Evolutionary conservation across 805 yeast genomes (phyloP), one percentile per base, ranked within the genome.

Genomic region (Jamesozyma jinghongensis): DNA sequence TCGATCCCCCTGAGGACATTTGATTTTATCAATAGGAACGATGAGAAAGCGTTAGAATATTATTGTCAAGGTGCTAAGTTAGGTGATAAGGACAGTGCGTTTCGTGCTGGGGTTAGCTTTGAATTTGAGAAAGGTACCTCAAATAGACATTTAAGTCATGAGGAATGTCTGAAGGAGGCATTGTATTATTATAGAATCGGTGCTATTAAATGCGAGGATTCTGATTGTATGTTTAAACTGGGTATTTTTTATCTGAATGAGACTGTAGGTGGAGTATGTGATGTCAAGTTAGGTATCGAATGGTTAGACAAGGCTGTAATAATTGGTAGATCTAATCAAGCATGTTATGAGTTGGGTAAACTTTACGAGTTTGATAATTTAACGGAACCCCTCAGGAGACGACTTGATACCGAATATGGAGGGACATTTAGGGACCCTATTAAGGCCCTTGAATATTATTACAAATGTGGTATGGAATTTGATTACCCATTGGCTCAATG

Each of bases 171-270:
- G 14, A 49, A 46, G n/a, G 66, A 68, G 43, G 78, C 86, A 8
- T 59, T 77, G 19, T 52, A 63, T 12, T 77, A 72, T 63, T 81
- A 77, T 59, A 65, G 68, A 28, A 64, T 67, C 36, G 84, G 86
- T 0, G 85, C 88, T 3, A 61, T 67, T n/a, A 57, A 70, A 18
- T 81, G 81, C 4, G 76, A 74, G 47, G 74, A 58, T 37, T 38
- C 73, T 3, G 71, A 78, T 12, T 78, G 86, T 18, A 80, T 81
- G 84, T 81, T 79, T 62, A 80, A 81, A 58, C 61, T 82, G 14
- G 92, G 87, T 5, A 73, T 79, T 74, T 68, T 79, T 35, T 67
- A 71, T 48, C 65, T 79, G 14, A 68, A 74, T 14, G 30, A 37
- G 32, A 19, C 38, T 30, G 18, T 44, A 68, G 34, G 64, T 71